These are phyloP conservation scores for Fusarium euwallaceae DNA, from an alignment of 2,329 filamentous ascomycete species.

Conservation along the genomic window DNA sequence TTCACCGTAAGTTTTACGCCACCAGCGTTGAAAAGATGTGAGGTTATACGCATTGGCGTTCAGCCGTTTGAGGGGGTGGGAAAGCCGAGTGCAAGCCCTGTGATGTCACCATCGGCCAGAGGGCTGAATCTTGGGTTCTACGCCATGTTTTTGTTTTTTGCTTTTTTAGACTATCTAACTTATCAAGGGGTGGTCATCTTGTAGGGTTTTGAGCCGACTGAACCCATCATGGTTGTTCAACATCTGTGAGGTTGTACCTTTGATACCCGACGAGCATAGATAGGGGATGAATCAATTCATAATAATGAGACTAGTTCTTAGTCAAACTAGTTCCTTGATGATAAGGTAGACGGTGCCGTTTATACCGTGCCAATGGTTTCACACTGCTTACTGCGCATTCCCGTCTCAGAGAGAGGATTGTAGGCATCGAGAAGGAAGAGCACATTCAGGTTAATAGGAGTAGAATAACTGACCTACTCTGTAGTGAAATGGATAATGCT, in stretches of 20 bases:
- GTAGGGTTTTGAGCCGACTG: conserved; percentile 7
- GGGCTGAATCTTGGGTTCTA: not conserved
- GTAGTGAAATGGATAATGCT: not conserved
- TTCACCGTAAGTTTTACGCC: conserved; percentile 1
- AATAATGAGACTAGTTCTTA: not conserved
- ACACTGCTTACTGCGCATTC: not conserved
- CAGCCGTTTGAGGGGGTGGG: not conserved
- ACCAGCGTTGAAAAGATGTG: not conserved
- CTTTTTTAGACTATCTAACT: not conserved
- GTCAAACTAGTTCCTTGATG: not conserved
- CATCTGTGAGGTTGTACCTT: conserved; percentile 1
- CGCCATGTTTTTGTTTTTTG: not conserved
- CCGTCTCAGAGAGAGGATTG: not conserved
- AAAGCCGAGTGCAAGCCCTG: not conserved
- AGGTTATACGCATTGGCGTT: conserved; percentile 3
- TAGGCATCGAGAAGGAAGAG: not conserved
- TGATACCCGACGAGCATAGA: conserved; percentile 1
- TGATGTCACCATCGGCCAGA: not conserved
- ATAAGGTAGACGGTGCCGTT: not conserved
- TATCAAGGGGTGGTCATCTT: not conserved
- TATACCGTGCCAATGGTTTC: not conserved
- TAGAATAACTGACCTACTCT: not conserved
- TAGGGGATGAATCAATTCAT: not conserved
- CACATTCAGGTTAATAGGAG: not conserved
- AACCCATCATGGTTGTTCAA: conserved; percentile 3